A percentile compares a stretch with the other conserved stretches of the same genome.
phyloP scores from a whole-genome alignment of 2,329 filamentous ascomycete genomes.

The Eutypella sp. region DNA sequence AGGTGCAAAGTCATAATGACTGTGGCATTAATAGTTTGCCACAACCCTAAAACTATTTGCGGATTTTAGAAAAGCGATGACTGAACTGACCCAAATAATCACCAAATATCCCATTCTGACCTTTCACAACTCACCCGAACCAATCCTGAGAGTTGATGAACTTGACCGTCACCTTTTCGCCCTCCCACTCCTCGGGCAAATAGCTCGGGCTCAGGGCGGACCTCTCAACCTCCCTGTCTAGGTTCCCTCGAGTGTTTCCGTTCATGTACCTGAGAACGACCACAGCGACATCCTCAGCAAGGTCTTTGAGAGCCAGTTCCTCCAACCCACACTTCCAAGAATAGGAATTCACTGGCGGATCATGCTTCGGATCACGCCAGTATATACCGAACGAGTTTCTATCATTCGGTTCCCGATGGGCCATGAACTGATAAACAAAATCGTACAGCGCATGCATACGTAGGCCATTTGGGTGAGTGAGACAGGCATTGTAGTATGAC shows the following conservation, averaged over 20 bases:
- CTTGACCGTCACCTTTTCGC: neutral
- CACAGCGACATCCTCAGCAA: constrained; percentile 4
- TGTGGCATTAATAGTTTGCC: too few species aligned
- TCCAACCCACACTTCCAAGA: neutral
- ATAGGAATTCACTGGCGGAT: neutral
- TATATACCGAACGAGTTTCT: neutral
- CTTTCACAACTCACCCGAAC: neutral
- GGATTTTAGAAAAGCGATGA: neutral
- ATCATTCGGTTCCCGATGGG: neutral
- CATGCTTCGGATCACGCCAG: neutral
- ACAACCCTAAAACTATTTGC: too few species aligned
- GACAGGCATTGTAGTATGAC: neutral
- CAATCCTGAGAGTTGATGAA: neutral
- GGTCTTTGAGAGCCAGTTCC: neutral
- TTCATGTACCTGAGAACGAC: constrained; percentile 52
- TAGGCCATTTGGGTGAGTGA: neutral
- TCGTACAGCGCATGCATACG: constrained; percentile 1
- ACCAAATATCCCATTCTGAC: neutral
- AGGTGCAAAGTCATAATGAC: too few species aligned
- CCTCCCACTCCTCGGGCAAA: neutral
- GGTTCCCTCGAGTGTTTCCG: constrained; percentile 17
- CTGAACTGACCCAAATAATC: neutral
- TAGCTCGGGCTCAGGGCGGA: constrained; percentile 32
- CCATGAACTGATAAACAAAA: constrained; percentile 1
- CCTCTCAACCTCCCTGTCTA: constrained; percentile 29